phyloP scores from a whole-genome alignment of 108 stramenopile genomes.

The Skeletonema tropicum region DNA sequence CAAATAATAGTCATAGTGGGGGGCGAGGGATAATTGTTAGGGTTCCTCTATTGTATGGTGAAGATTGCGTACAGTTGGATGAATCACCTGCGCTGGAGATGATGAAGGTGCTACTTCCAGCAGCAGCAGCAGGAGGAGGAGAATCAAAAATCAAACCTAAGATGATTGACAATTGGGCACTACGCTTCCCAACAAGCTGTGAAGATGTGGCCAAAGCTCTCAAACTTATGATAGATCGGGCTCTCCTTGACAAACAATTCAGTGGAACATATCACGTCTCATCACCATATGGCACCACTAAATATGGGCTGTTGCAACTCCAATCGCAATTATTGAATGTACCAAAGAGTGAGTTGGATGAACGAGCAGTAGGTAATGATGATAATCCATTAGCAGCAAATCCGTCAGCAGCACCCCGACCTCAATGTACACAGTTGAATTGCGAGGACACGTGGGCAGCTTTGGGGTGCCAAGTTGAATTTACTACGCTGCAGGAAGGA shows the following conservation, averaged over 20 bases:
- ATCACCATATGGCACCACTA: conserved; percentile 32
- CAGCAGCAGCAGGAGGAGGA: not conserved
- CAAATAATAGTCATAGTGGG: not conserved
- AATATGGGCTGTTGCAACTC: conserved; percentile 25
- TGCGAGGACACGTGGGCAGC: conserved; percentile 30
- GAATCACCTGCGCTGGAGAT: conserved; percentile 43
- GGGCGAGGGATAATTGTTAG: conserved; percentile 36
- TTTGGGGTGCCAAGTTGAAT: conserved; percentile 18
- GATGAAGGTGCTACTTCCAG: conserved; percentile 36
- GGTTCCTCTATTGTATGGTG: conserved; percentile 41
- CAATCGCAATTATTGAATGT: conserved; percentile 29
- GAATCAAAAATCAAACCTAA: not conserved
- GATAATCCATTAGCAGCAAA: conserved; percentile 5
- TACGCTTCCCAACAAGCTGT: conserved; percentile 33
- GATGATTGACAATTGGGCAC: conserved; percentile 42
- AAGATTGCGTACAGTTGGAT: conserved; percentile 34
- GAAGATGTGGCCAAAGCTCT: conserved; percentile 35
- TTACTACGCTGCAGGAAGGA: conserved; percentile 32
- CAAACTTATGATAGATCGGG: conserved; percentile 29
- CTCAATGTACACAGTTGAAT: conserved; percentile 41
- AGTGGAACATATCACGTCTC: conserved; percentile 33
- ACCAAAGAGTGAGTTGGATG: conserved; percentile 3
- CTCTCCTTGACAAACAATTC: conserved; percentile 3
- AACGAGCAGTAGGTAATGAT: conserved; percentile 13
- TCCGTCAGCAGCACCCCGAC: conserved; percentile 30